A percentile compares a stretch with the other conserved stretches of the same genome.
These are phyloP conservation scores for Medicago arabica DNA, from an alignment of 306 rosid genomes.

Conservation along the genomic window DNA sequence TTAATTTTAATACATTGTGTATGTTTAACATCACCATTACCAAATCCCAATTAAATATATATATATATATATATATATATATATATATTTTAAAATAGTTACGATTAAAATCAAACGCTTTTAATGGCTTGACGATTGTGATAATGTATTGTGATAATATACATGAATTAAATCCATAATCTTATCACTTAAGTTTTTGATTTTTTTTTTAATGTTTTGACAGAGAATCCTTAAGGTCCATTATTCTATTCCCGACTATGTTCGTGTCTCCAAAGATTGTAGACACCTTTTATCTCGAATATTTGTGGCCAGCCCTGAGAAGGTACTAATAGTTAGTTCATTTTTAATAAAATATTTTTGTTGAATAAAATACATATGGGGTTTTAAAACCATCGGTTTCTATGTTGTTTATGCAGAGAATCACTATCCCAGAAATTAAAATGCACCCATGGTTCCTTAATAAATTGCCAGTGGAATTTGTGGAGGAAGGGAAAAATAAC, in stretches of 20 bases:
- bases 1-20: too few relatives aligned
- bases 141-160: too few relatives aligned
- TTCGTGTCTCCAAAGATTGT: slow-evolving; percentile 75
- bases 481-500: slow-evolving; percentile 49
- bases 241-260: slow-evolving; percentile 87
- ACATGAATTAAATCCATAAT: neutral
- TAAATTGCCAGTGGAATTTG: slow-evolving; percentile 74
- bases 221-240: slow-evolving; percentile 91
- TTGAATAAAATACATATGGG: neutral
- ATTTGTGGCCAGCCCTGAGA: slow-evolving; percentile 78
- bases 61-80: too few relatives aligned
- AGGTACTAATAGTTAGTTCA: slow-evolving; percentile 51
- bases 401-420: slow-evolving; percentile 61
- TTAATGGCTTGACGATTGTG: too few relatives aligned
- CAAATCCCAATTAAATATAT: too few relatives aligned
- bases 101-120: too few relatives aligned
- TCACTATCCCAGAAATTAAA: slow-evolving; percentile 81
- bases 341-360: neutral
- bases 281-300: slow-evolving; percentile 79
- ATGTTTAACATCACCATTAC: too few relatives aligned
- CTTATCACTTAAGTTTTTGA: neutral
- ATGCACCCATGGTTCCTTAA: slow-evolving; percentile 77
- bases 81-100: too few relatives aligned
- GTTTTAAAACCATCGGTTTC: neutral
- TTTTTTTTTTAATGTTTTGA: slow-evolving; percentile 34